phyloP scores from a whole-genome alignment of 1,284 basidiomycete species.

The Fistulinella cinereoalba region DNA sequence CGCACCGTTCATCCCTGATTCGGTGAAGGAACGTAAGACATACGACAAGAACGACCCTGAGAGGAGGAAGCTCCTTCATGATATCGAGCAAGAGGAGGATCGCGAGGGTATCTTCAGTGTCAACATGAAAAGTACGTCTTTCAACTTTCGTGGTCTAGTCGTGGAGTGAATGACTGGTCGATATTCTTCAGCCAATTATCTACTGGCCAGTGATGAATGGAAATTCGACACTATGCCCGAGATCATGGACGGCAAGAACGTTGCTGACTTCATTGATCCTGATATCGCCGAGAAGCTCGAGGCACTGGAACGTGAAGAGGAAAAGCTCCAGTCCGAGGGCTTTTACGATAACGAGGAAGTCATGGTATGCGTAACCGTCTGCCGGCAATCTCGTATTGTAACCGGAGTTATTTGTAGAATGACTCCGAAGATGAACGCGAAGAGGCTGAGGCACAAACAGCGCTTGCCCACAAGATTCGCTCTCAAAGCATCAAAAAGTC shows the following conservation, averaged over 20 bases:
- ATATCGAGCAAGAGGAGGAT: slow-evolving; percentile 80
- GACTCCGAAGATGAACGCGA: slow-evolving; percentile 93
- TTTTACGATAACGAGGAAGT: slow-evolving; percentile 92
- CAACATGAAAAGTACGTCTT: slow-evolving; percentile 76
- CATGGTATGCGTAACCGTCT: slow-evolving; percentile 50
- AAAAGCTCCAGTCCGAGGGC: slow-evolving; percentile 88
- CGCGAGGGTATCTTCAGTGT: slow-evolving; percentile 89
- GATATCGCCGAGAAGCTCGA: slow-evolving; percentile 97
- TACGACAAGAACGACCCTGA: slow-evolving; percentile 85
- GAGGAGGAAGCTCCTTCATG: slow-evolving; percentile 67
- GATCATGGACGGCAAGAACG: slow-evolving; percentile 97
- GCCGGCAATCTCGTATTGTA: background rate
- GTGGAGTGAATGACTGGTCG: slow-evolving; percentile 1
- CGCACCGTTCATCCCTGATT: slow-evolving; percentile 84
- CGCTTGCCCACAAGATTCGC: slow-evolving; percentile 71
- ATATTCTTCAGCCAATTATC: slow-evolving; percentile 71
- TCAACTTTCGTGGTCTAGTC: background rate
- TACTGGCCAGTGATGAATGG: slow-evolving; percentile 91
- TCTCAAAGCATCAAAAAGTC: slow-evolving; percentile 85
- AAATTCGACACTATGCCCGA: slow-evolving; percentile 96
- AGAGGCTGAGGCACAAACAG: slow-evolving; percentile 61
- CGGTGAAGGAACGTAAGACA: slow-evolving; percentile 72
- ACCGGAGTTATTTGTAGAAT: slow-evolving; percentile 45
- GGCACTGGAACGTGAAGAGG: slow-evolving; percentile 96
- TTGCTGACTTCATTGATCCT: slow-evolving; percentile 99